Evolutionary conservation across 1,284 basidiomycete genomes (phyloP), one percentile per base, ranked within the genome.

Genomic region (Singerocomus rubriflavus): DNA sequence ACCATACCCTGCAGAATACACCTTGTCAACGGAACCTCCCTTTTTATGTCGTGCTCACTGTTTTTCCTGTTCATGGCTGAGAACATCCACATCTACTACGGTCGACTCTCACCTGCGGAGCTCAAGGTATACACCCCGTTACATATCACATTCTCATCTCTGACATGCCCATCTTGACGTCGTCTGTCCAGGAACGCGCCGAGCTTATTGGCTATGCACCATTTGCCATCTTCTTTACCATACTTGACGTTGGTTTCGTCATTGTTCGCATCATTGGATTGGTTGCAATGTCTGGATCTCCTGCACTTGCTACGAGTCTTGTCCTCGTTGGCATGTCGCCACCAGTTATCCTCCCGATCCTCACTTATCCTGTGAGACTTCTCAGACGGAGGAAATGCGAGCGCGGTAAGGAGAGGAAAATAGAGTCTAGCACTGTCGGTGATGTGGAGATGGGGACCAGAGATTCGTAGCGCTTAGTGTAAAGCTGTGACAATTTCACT

Each of bases 81-180:
- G 45, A 55, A 35, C 9, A 65, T 64, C 11, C 59, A 46, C 16
- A 38, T 65, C 3, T 39, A 47, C n/a, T 65, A 64, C 25, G 58
- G 50, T 40, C 48, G 59, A 47, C 56, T 67, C 44, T 52, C 62
- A 32, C 46, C 63, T 30, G 26, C 43, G 0, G 42, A 63, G n/a
- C 46, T 65, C 1, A 66, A 66, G 60, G 64, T 65, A 51, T n/a
- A 3, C 4, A 21, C 32, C 34, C 29, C 6, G 4, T 33, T 5
- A 13, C 21, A 27, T 6, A 39, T 25, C 1, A 5, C 2, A 5
- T 6, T 11, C 8, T 4, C 13, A 6, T 29, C n/a, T 17, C 33
- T 41, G 14, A 53, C 32, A 10, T 37, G 7, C 36, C 25, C 7
- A 10, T 30, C 16, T 1, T 45, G 44, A 30, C 27, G 10, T 46